phyloP scores from a whole-genome alignment of 2,329 filamentous ascomycete genomes.

The Aspergillus novofumigatus region DNA sequence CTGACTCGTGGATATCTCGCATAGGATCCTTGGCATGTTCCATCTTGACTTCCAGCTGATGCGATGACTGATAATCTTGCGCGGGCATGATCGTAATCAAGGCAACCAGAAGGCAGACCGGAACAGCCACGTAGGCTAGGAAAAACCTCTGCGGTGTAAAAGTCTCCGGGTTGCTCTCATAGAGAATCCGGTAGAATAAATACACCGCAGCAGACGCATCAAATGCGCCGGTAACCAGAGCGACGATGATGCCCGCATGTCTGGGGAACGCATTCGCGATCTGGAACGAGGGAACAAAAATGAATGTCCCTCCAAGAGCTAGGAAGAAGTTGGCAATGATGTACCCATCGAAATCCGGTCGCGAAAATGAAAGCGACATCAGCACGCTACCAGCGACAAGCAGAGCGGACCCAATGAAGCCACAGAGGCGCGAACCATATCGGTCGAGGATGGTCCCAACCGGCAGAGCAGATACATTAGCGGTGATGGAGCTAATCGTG shows the following conservation, averaged over 20 bases:
- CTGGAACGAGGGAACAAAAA: slow-evolving; percentile 78
- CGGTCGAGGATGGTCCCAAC: slow-evolving; percentile 80
- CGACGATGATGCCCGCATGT: slow-evolving; percentile 70
- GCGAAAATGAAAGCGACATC: slow-evolving; percentile 62
- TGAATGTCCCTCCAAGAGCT: slow-evolving; percentile 72
- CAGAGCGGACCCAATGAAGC: slow-evolving; percentile 63
- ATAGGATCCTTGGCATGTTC: slow-evolving; percentile 45
- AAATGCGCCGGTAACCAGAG: slow-evolving; percentile 75
- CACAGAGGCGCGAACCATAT: slow-evolving; percentile 74
- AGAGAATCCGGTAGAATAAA: slow-evolving; percentile 69
- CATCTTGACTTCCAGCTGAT: slow-evolving; percentile 68
- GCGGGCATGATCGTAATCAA: slow-evolving; percentile 66
- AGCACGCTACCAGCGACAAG: slow-evolving; percentile 64
- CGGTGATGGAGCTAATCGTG: slow-evolving; percentile 79
- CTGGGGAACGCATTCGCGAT: slow-evolving; percentile 77
- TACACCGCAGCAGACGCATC: slow-evolving; percentile 78
- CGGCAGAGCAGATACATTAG: slow-evolving; percentile 79
- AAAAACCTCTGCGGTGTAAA: slow-evolving; percentile 62
- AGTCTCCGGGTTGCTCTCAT: slow-evolving; percentile 48
- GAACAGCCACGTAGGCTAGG: slow-evolving; percentile 66
- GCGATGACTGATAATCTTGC: slow-evolving; percentile 72
- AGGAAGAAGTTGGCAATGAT: slow-evolving; percentile 71
- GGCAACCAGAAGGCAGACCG: slow-evolving; percentile 58
- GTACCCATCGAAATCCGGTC: slow-evolving; percentile 65
- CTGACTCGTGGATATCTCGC: slow-evolving; percentile 44